Conservation (phyloP, 164 flowering plant species). For the Warburgia ugandensis region DNA sequence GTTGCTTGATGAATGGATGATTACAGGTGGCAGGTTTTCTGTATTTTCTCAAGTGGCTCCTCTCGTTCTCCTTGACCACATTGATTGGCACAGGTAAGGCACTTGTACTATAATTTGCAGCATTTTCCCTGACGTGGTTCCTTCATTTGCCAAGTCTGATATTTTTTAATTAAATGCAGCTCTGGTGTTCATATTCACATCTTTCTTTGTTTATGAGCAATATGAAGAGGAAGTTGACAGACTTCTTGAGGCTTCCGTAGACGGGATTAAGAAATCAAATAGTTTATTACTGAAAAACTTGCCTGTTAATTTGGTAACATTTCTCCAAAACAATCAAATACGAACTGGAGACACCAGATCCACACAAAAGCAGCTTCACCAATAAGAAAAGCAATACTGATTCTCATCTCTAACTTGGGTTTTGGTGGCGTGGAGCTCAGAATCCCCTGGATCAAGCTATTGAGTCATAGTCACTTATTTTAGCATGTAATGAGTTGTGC, state of each 20-base stretch:
- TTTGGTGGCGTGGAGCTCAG: no score
- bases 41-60: constrained; percentile 38
- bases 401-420: no score
- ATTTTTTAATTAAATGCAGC: constrained; percentile 30
- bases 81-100: constrained; percentile 50
- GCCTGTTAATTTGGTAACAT: constrained; percentile 9
- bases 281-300: constrained; percentile 24
- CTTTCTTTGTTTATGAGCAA: constrained; percentile 63
- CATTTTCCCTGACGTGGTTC: not conserved
- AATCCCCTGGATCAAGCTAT: no score
- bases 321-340: constrained; percentile 1
- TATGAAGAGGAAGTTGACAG: constrained; percentile 56
- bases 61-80: constrained; percentile 26
- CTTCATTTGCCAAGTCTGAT: not conserved
- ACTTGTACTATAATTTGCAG: not conserved
- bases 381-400: no score
- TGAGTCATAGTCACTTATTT: no score
- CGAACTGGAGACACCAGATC: not conserved
- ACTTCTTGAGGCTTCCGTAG: constrained; percentile 12
- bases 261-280: constrained; percentile 14
- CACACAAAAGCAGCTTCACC: no score
- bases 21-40: constrained; percentile 40
- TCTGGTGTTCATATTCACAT: constrained; percentile 46
- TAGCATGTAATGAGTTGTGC: no score
- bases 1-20: not conserved